A percentile compares a stretch with the other conserved stretches of the same genome.
phyloP scores from a whole-genome alignment of 2,329 filamentous ascomycete genomes.

The Colletotrichum lentis region DNA sequence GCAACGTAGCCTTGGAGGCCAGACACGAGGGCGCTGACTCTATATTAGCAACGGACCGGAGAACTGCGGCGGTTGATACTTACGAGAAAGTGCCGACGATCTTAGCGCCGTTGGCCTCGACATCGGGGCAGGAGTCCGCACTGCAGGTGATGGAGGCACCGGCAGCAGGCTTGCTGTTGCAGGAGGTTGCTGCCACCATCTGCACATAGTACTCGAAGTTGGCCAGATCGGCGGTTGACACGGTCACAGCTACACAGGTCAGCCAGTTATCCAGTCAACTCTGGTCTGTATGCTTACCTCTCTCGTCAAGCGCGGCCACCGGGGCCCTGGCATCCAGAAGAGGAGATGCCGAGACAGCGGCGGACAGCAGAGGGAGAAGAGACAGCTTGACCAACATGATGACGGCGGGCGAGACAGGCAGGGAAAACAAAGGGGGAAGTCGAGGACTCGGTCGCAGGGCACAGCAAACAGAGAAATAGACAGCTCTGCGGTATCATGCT shows the following conservation, averaged over 20 bases:
- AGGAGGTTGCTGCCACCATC: constrained; percentile 62
- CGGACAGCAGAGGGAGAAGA: constrained; percentile 35
- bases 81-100: constrained; percentile 52
- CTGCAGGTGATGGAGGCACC: constrained; percentile 55
- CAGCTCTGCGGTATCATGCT: not conserved
- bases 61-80: constrained; percentile 6
- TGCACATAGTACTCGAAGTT: constrained; percentile 56
- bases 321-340: constrained; percentile 22
- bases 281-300: constrained; percentile 44
- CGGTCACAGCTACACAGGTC: constrained; percentile 27
- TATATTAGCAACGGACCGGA: constrained; percentile 27
- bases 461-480: constrained; percentile 5
- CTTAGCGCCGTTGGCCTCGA: constrained; percentile 54
- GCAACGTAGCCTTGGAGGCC: constrained; percentile 62
- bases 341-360: constrained; percentile 35
- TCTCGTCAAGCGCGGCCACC: constrained; percentile 42
- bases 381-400: constrained; percentile 38
- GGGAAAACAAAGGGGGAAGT: constrained; percentile 7
- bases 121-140: constrained; percentile 53
- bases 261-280: not conserved
- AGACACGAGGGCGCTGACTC: constrained; percentile 50
- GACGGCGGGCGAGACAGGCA: constrained; percentile 16
- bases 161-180: constrained; percentile 55
- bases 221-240: constrained; percentile 47
- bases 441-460: constrained; percentile 25